Base-by-base conservation (phyloP, 805 yeast species). In the Cyberlindnera galapagoensis region DNA sequence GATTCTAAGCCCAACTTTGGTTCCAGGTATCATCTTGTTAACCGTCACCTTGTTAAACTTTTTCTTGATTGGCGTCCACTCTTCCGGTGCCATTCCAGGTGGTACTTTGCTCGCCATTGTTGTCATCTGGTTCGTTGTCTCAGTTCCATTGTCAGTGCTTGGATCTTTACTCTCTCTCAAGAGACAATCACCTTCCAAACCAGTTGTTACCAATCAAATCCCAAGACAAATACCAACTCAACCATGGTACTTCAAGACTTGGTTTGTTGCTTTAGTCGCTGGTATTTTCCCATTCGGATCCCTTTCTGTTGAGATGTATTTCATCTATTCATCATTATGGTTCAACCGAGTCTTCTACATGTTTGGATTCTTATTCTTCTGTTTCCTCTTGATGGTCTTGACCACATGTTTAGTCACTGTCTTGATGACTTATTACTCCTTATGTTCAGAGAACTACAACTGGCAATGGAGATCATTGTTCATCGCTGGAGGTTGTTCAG, bases 401-500 rank as follows among this genome's bases (percentile, higher is more conserved):
- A 87, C 96, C 5, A 80, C 95, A 10, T 68, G 81, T 10, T 67
- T 88, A 38, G 86, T 87, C 19, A 80, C 96, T 0, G 65, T 87
- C 15, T 65, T 90, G 50, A 71, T 86, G 57, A 74, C 81, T 18
- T 92, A 92, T 59, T 81, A 84, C 64, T 72, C 86, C 4, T 69
- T 92, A 44, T 85, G 95, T 54, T 65, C 85, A 31, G 98, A 92
- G 56, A 85, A 92, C 58, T 88, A 94, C 67, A 76, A 78, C 57
- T 92, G 98, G 98, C 97, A 90, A 54, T 92, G 98, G 98, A 77
- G 88, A 57, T 75, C 95, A 4, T 61, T 84, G 47, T 74, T 81
- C 49, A 72, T 86, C 38, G 84, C 95, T 18, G 97, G 95, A 26
- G 94, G 97, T 20, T 80, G 95, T 55, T 71, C 95, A 0, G 46